A percentile compares a stretch with the other conserved stretches of the same genome.
Evolutionary conservation across 768 basidiomycete genomes (phyloP).

Genomic region (Termitomyces sp.): DNA sequence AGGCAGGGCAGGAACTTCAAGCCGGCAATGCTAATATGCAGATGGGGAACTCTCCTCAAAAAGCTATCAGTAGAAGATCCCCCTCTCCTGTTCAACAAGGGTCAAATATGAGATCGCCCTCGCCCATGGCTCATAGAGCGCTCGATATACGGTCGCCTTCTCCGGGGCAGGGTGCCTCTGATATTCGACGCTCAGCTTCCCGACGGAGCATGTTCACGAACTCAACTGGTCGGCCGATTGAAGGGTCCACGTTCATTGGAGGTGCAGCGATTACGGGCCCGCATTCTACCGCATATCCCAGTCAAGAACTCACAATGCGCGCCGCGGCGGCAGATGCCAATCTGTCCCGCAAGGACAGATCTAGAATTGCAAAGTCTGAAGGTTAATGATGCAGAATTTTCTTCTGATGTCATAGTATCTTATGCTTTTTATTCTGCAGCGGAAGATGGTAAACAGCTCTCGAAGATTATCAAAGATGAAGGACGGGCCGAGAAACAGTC

Average conservation of each 20-base stretch:
- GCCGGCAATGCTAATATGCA: not conserved
- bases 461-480: constrained; percentile 67
- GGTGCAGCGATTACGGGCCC: constrained; percentile 52
- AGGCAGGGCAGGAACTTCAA: not conserved
- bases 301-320: constrained; percentile 34
- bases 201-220: constrained; percentile 28
- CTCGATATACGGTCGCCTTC: not conserved
- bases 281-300: constrained; percentile 31
- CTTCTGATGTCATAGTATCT: not conserved
- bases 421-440: constrained; percentile 24
- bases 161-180: not conserved
- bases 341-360: constrained; percentile 44
- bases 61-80: not conserved
- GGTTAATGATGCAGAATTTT: constrained; percentile 23
- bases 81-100: not conserved
- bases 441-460: constrained; percentile 53
- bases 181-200: constrained; percentile 13
- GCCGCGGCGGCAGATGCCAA: constrained; percentile 40
- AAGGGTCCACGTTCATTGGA: constrained; percentile 40
- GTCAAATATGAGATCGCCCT: not conserved
- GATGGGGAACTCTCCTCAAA: not conserved
- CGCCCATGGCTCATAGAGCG: not conserved
- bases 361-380: constrained; percentile 45
- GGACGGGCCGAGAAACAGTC: constrained; percentile 62
- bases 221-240: constrained; percentile 24